Evolutionary conservation across 139 green algal genomes (phyloP).

Genomic region (Haematococcus sp.): DNA sequence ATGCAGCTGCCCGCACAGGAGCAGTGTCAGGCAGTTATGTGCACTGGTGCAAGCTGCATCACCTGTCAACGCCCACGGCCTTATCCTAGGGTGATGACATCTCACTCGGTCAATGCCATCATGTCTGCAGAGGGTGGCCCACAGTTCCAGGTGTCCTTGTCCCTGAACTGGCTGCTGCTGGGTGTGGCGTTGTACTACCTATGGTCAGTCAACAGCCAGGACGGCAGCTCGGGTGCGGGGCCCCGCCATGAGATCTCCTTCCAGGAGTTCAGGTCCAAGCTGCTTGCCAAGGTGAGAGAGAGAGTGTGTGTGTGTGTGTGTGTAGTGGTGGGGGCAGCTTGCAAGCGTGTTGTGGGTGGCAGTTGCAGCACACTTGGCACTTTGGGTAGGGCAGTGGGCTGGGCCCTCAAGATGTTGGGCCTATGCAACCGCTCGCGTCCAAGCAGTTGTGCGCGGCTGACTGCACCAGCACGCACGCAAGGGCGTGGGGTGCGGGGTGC

Average conservation of each 20-base stretch:
- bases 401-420: neutral
- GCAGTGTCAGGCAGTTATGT: no score
- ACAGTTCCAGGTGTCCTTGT: neutral
- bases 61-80: no score
- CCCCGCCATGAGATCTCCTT: conserved; percentile 86
- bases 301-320: neutral
- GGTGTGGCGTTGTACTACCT: neutral
- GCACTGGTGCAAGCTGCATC: no score
- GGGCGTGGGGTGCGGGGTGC: no score
- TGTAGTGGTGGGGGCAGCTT: conserved; percentile 15
- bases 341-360: no score
- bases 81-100: neutral
- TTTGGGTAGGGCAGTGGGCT: no score
- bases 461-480: no score
- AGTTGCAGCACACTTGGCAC: no score
- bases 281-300: conserved; percentile 65
- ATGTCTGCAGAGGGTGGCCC: conserved; percentile 1
- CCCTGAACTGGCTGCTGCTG: neutral
- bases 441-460: no score
- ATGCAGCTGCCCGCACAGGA: no score
- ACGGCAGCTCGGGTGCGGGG: neutral
- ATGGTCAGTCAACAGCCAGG: neutral
- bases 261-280: conserved; percentile 84
- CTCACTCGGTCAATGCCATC: neutral
- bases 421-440: no score